These are phyloP conservation scores for Neonectria sp. DNA, from an alignment of 2,329 filamentous ascomycete genomes.

Conservation along the genomic window DNA sequence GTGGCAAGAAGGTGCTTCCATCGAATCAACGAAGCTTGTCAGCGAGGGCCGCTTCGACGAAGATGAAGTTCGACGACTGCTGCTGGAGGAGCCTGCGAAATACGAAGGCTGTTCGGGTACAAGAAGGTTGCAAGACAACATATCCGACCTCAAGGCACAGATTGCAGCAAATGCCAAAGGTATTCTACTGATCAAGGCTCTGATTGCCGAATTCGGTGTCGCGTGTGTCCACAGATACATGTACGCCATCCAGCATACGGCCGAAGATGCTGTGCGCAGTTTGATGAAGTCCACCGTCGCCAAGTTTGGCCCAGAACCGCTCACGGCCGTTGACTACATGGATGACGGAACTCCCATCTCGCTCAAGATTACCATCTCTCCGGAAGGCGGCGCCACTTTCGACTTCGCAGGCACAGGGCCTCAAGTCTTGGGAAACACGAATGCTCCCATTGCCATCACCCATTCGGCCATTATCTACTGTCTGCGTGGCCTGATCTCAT, in stretches of 20 bases:
- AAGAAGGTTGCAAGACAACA: constrained; percentile 83
- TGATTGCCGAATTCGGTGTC: constrained; percentile 85
- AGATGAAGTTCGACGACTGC: constrained; percentile 73
- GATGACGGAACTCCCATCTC: constrained; percentile 87
- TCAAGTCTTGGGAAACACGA: constrained; percentile 50
- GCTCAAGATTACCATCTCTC: constrained; percentile 82
- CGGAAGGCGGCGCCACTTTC: constrained; percentile 83
- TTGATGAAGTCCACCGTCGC: constrained; percentile 81
- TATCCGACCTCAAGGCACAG: constrained; percentile 89
- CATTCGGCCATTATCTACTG: constrained; percentile 53
- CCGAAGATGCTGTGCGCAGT: constrained; percentile 81
- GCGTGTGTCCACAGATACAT: constrained; percentile 87
- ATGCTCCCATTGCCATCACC: constrained; percentile 48
- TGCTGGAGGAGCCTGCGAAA: constrained; percentile 52
- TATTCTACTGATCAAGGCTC: constrained; percentile 79
- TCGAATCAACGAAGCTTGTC: constrained; percentile 58
- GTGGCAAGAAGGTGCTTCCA: constrained; percentile 71
- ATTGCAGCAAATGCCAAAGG: constrained; percentile 90
- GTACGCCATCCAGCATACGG: constrained; percentile 85
- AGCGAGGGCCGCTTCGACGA: constrained; percentile 47
- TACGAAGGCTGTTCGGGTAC: constrained; percentile 65
- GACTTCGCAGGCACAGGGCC: constrained; percentile 51
- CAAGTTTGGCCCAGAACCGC: constrained; percentile 78
- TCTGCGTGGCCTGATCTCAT: constrained; percentile 51
- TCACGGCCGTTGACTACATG: constrained; percentile 85